These are phyloP conservation scores for Ulmus americana DNA, from an alignment of 331 rosid genomes.

Conservation along the genomic window DNA sequence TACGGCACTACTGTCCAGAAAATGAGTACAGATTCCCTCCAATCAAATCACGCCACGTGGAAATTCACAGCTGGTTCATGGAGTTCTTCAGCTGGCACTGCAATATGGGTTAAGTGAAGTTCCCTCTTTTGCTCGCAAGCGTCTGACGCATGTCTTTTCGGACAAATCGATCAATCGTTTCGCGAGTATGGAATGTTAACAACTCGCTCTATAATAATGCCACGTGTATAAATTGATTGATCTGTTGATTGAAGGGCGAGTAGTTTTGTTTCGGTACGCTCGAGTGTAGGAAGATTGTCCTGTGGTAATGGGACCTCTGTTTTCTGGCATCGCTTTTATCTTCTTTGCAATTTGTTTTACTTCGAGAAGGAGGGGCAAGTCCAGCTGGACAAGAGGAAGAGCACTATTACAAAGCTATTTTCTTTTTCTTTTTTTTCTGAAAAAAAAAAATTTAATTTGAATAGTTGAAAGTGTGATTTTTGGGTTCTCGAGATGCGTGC, in stretches of 20 bases:
- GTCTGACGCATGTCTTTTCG: conserved; percentile 9
- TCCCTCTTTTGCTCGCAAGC: conserved; percentile 26
- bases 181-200: not conserved
- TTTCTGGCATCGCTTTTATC: conserved; percentile 7
- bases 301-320: not conserved
- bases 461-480: not conserved
- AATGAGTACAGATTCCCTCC: conserved; percentile 5
- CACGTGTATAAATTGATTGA: not conserved
- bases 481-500: not conserved
- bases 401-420: conserved; percentile 3
- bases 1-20: conserved; percentile 15
- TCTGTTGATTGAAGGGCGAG: not conserved
- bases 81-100: conserved; percentile 51
- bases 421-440: not conserved
- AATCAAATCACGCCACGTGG: conserved; percentile 17
- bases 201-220: conserved; percentile 6
- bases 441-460: not conserved
- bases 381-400: conserved; percentile 39
- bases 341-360: conserved; percentile 15
- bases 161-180: not conserved
- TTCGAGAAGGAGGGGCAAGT: conserved; percentile 26
- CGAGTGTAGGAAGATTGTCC: not conserved
- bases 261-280: not conserved
- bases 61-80: conserved; percentile 42
- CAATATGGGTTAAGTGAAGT: conserved; percentile 6